phyloP scores from a whole-genome alignment of 1,284 basidiomycete species.

The Ganoderma sinense region DNA sequence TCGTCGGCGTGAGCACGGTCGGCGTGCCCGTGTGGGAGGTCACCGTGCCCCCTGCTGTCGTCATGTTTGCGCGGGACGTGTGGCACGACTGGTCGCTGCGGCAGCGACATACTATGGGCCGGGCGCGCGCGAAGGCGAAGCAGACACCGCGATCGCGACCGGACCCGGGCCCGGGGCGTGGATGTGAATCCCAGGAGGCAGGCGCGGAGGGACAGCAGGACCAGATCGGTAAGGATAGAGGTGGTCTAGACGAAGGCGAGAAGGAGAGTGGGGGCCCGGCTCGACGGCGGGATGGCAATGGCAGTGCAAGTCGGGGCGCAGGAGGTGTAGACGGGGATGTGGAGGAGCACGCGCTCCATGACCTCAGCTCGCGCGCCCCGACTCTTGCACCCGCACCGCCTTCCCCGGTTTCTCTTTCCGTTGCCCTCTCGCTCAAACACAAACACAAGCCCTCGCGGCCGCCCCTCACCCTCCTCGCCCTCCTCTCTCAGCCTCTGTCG shows the following conservation, averaged over 20 bases:
- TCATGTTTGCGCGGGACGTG: constrained; percentile 44
- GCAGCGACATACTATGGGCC: background rate
- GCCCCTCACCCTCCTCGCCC: background rate
- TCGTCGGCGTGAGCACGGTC: constrained; percentile 63
- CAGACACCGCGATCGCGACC: background rate
- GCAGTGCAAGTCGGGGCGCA: background rate
- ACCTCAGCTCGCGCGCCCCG: constrained; percentile 11
- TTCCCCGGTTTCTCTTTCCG: background rate
- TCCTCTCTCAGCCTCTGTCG: background rate
- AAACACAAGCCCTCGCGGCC: background rate
- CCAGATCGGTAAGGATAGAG: too few relatives aligned
- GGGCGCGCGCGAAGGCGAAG: background rate
- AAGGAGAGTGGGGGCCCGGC: background rate
- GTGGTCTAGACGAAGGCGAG: background rate
- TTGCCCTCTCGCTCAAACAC: constrained; percentile 5
- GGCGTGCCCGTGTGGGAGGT: constrained; percentile 76
- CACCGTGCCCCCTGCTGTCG: constrained; percentile 84
- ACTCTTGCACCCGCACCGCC: background rate
- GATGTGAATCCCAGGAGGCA: background rate
- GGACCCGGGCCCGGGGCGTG: background rate
- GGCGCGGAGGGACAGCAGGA: too few relatives aligned
- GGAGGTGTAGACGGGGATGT: background rate
- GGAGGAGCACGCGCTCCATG: constrained; percentile 20
- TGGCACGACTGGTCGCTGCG: constrained; percentile 39
- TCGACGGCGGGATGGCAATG: background rate